phyloP scores from a whole-genome alignment of 2,329 filamentous ascomycete species.

The Malbranchea cinnamomea region DNA sequence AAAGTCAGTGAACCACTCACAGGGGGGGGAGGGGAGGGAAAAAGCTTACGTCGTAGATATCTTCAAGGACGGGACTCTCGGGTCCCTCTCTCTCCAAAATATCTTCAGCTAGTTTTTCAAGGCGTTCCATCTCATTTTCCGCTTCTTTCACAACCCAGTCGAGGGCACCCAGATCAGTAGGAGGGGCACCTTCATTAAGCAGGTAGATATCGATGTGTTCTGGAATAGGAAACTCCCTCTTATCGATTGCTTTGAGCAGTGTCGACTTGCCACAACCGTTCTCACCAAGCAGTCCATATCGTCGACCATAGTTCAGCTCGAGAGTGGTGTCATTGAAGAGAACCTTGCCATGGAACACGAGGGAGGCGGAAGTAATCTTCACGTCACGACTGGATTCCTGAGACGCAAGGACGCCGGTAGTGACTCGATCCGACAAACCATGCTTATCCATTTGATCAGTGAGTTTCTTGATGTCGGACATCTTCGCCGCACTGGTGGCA shows the following conservation, averaged over 20 bases:
- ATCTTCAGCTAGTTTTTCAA: constrained; percentile 79
- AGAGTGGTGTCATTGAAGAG: constrained; percentile 87
- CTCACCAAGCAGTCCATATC: constrained; percentile 91
- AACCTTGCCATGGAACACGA: constrained; percentile 96
- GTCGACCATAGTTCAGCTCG: constrained; percentile 81
- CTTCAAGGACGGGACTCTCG: constrained; percentile 76
- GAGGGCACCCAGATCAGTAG: constrained; percentile 73
- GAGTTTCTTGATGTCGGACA: constrained; percentile 72
- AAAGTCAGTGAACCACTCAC: constrained; percentile 12
- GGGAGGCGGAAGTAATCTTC: constrained; percentile 84
- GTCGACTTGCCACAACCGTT: constrained; percentile 99
- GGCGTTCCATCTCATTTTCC: constrained; percentile 75
- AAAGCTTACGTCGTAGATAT: constrained; percentile 74
- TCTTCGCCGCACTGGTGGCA: constrained; percentile 56
- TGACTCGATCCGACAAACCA: constrained; percentile 92
- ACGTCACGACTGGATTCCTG: constrained; percentile 76
- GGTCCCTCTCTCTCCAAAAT: constrained; percentile 85
- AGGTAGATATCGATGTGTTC: constrained; percentile 97
- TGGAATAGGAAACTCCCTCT: constrained; percentile 88
- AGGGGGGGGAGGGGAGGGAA: not conserved
- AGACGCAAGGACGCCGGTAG: constrained; percentile 87
- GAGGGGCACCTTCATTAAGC: constrained; percentile 88
- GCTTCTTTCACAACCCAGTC: constrained; percentile 97
- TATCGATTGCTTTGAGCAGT: constrained; percentile 85
- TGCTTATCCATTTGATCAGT: constrained; percentile 90